Evolutionary conservation across 371 early-diverging fungal genomes (phyloP), one percentile per base, ranked within the genome.

Genomic region (Apophysomyces variabilis): DNA sequence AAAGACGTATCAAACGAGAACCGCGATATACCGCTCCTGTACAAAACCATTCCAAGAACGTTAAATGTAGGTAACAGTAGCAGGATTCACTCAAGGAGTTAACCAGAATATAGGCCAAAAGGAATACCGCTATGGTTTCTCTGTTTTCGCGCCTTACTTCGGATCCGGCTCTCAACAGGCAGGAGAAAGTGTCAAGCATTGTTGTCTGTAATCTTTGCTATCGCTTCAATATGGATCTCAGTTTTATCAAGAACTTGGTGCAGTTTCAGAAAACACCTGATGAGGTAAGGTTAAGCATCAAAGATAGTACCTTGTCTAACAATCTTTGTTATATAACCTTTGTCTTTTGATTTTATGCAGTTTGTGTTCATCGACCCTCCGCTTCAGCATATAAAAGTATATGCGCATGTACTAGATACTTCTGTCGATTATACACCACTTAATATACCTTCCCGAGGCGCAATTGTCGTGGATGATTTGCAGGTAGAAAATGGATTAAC

Each of bases 371-470:
- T 82, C 26, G 83, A 84, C 60, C 77, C 83, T 7, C 82, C 86
- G 2, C 71, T 70, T 2, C 84, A 84, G 46, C 77, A 75, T 47
- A 84, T 76, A 14, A 86, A 81, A 57, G 63, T 86, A 0, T 81
- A 75, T 63, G 79, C 80, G 0, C 79, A 77, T 44, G 62, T 86
- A 3, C 58, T 80, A 7, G 83, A 86, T 57, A 77, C 81, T 1
- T 77, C 79, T 7, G 74, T 89, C 57, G 85, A 86, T 45, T 86
- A 88, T 63, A 79, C 77, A n/a, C 87, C 88, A 7, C 44, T 74
- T 0, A 59, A 85, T 64, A 72, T 82, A 16, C 85, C 86, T 8
- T 72, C 82, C 0, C 75, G 80, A 1, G 83, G 79, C 38, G 78
- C 82, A 5, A 35, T 86, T 13, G 67, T 80, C 0, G 58, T 87